These are phyloP conservation scores for Achaetomiella virescens DNA, from an alignment of 495 filamentous ascomycete genomes.

Conservation along the genomic window DNA sequence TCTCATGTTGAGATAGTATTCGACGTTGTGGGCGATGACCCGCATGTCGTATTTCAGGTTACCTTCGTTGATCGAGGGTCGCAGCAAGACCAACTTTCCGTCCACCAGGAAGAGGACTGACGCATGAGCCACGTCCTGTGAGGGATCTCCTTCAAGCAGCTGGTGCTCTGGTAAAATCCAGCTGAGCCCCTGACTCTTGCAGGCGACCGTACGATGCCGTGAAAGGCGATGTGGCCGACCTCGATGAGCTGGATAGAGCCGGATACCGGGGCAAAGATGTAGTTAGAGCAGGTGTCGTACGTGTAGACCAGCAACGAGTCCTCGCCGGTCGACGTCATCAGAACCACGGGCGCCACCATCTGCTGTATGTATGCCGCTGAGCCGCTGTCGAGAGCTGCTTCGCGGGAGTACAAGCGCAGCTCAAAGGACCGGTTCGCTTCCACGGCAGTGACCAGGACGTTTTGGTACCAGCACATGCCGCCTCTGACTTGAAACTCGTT, in stretches of 20 bases:
- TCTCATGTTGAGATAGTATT: constrained; percentile 87
- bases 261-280: constrained; percentile 67
- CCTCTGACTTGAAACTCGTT: constrained; percentile 88
- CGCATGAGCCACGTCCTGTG: constrained; percentile 91
- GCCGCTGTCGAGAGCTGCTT: constrained; percentile 67
- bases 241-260: constrained; percentile 71
- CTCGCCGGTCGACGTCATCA: constrained; percentile 80
- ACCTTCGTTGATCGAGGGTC: constrained; percentile 70
- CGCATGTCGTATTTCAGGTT: constrained; percentile 97
- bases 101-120: constrained; percentile 93
- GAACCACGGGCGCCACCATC: constrained; percentile 75
- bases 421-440: constrained; percentile 79
- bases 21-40: constrained; percentile 88
- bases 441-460: constrained; percentile 89
- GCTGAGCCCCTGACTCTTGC: constrained; percentile 87
- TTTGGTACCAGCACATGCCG: constrained; percentile 98
- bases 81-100: constrained; percentile 87
- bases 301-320: constrained; percentile 96
- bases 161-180: constrained; percentile 95
- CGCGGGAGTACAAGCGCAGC: constrained; percentile 87
- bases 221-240: constrained; percentile 92
- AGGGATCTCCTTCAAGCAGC: constrained; percentile 83
- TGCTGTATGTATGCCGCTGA: constrained; percentile 67
- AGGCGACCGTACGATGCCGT: constrained; percentile 92
- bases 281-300: constrained; percentile 92